Percentiles rank a stretch among this genome's conserved stretches.
Conservation (phyloP, 1,284 basidiomycete species). For the Puccinia horiana region DNA sequence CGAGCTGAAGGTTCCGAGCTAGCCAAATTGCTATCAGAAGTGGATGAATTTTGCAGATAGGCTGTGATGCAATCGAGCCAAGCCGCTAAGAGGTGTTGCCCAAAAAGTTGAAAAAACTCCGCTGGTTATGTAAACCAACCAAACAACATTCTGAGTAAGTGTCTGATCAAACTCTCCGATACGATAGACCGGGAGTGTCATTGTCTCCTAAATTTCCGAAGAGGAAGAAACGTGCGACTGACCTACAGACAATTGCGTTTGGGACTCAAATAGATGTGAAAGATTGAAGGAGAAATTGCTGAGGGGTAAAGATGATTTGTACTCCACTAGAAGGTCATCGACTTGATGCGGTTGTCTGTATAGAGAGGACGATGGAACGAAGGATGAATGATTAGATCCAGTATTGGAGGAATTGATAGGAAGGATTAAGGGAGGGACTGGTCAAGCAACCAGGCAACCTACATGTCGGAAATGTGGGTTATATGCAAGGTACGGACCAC, state of each 20-base stretch:
- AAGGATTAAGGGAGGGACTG: neutral
- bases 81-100: constrained; percentile 4
- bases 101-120: constrained; percentile 25
- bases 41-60: constrained; percentile 1
- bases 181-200: neutral
- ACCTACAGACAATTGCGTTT: constrained; percentile 11
- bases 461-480: constrained; percentile 1
- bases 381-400: neutral
- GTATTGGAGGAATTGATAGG: neutral
- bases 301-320: constrained; percentile 28
- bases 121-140: neutral
- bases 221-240: neutral
- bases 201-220: neutral
- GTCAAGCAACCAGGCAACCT: neutral
- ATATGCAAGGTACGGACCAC: neutral
- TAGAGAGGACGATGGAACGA: neutral
- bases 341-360: constrained; percentile 13
- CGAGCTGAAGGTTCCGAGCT: neutral
- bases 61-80: neutral
- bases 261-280: constrained; percentile 20
- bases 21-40: neutral
- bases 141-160: neutral
- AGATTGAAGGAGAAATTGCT: constrained; percentile 21
- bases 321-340: constrained; percentile 13
- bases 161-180: neutral